phyloP scores from a whole-genome alignment of 345 rosid genomes.

The Citrus maxima region DNA sequence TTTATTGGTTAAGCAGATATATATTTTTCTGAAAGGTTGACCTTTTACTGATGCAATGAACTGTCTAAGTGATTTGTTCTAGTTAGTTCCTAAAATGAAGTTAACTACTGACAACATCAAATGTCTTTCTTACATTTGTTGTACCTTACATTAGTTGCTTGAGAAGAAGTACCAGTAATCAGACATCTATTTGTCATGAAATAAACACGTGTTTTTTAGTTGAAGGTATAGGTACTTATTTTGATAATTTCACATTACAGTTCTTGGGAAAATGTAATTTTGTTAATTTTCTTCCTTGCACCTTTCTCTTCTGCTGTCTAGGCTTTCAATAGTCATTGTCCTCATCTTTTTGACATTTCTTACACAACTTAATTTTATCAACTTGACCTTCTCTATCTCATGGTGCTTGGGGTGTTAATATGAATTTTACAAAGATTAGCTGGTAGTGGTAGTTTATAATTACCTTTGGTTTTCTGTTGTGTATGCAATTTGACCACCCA shows the following conservation, averaged over 20 bases:
- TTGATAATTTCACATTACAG: neutral
- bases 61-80: constrained; percentile 1
- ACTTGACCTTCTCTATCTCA: neutral
- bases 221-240: neutral
- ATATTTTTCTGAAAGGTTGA: neutral
- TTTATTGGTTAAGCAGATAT: neutral
- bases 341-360: neutral
- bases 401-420: neutral
- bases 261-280: neutral
- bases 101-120: neutral
- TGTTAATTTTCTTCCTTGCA: neutral
- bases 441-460: neutral
- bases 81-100: neutral
- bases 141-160: neutral
- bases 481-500: neutral
- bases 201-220: neutral
- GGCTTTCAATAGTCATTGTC: neutral
- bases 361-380: neutral
- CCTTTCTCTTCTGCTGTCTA: neutral
- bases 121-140: neutral
- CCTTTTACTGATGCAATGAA: neutral
- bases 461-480: neutral
- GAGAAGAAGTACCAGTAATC: neutral
- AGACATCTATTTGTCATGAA: neutral
- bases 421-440: neutral